Percentiles rank a stretch among this genome's conserved stretches.
Conservation (phyloP, 768 basidiomycete species). For the Trametes maxima region DNA sequence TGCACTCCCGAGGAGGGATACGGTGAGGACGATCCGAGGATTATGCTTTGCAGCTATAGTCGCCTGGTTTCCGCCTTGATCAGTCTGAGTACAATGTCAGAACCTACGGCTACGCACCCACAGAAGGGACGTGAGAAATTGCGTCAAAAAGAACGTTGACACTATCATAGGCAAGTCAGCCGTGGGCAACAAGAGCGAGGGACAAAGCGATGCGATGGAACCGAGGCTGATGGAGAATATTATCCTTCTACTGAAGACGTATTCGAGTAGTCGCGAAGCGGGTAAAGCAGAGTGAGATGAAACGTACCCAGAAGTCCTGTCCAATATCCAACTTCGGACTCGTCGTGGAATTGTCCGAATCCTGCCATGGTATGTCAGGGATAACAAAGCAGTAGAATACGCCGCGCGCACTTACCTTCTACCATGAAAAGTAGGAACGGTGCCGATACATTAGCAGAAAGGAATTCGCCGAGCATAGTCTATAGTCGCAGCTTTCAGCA, state of each 20-base stretch:
- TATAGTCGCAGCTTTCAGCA: slow-evolving; percentile 32
- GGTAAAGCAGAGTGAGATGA: not conserved
- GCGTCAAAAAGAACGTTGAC: slow-evolving; percentile 88
- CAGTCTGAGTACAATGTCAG: not conserved
- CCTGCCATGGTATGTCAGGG: slow-evolving; percentile 41
- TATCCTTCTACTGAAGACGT: not conserved
- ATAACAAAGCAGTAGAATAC: not conserved
- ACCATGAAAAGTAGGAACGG: slow-evolving; percentile 97
- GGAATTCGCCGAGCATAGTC: slow-evolving; percentile 95
- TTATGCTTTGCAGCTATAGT: slow-evolving; percentile 95
- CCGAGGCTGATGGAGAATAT: not conserved
- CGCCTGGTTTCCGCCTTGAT: slow-evolving; percentile 48
- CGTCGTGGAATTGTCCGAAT: slow-evolving; percentile 70
- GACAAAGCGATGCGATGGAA: not conserved
- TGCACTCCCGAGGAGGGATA: slow-evolving; percentile 85
- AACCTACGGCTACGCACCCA: slow-evolving; percentile 59
- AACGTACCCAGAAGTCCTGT: slow-evolving; percentile 77
- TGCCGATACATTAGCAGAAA: slow-evolving; percentile 89
- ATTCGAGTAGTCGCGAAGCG: not conserved
- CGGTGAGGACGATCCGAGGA: slow-evolving; percentile 77
- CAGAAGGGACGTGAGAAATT: slow-evolving; percentile 91
- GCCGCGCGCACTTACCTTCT: slow-evolving; percentile 52
- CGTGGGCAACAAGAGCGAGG: not conserved
- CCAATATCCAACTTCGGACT: slow-evolving; percentile 87
- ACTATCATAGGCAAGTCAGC: slow-evolving; percentile 46